phyloP scores from a whole-genome alignment of 805 yeast species.

The Saccharomycopsis selenospora region DNA sequence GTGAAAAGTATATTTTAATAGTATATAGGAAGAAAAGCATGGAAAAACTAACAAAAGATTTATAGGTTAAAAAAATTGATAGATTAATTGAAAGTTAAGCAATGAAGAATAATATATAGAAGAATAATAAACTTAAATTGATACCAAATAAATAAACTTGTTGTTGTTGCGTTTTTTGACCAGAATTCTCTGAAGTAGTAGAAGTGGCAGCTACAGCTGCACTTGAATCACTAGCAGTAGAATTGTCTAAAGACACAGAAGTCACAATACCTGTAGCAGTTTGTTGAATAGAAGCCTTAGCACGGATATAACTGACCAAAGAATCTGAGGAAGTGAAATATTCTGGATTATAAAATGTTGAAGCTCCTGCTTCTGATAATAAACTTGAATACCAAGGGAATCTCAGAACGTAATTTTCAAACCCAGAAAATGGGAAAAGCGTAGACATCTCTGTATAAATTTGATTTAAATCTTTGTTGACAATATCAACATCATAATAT shows the following conservation, averaged over 20 bases:
- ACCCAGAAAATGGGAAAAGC: conserved; percentile 30
- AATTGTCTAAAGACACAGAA: neutral
- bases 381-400: conserved; percentile 32
- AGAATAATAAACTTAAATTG: neutral
- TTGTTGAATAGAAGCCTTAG: neutral
- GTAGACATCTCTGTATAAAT: conserved; percentile 25
- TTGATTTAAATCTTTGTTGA: conserved; percentile 17
- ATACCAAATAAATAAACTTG: too few species aligned
- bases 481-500: conserved; percentile 25
- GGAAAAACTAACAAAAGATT: too few species aligned
- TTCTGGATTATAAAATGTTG: conserved; percentile 27
- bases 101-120: neutral
- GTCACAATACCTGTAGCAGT: conserved; percentile 4
- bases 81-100: neutral
- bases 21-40: too few species aligned
- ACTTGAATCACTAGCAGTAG: neutral
- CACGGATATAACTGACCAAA: conserved; percentile 6
- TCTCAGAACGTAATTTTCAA: conserved; percentile 27
- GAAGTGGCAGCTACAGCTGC: neutral
- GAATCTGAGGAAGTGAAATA: conserved; percentile 23
- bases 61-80: conserved; percentile 4
- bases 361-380: conserved; percentile 23
- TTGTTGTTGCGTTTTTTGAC: neutral
- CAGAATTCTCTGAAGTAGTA: neutral
- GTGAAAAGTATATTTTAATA: too few species aligned